phyloP scores from a whole-genome alignment of 2,329 filamentous ascomycete genomes.

The Coniella lustricola region DNA sequence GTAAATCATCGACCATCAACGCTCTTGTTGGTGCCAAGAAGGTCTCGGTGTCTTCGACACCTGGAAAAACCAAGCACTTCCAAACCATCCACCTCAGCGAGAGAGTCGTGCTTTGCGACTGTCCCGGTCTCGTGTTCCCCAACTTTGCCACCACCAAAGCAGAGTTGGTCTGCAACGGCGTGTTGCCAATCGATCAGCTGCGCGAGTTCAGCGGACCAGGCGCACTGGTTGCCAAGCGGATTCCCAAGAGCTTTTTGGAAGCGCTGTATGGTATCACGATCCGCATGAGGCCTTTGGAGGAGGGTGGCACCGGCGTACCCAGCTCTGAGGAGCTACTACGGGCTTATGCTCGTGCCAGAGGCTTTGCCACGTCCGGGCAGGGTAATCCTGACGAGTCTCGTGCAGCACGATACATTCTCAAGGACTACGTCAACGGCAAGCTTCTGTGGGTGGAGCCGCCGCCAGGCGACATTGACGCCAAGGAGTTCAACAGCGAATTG shows the following conservation, averaged over 20 bases:
- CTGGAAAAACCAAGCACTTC: constrained; percentile 98
- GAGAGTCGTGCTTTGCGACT: constrained; percentile 89
- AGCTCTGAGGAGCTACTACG: constrained; percentile 79
- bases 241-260: constrained; percentile 84
- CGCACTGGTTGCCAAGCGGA: constrained; percentile 72
- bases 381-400: constrained; percentile 91
- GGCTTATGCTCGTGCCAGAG: constrained; percentile 81
- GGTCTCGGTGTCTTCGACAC: constrained; percentile 93
- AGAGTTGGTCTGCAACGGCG: constrained; percentile 89
- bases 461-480: constrained; percentile 61
- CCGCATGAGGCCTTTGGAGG: constrained; percentile 69
- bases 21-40: constrained; percentile 97
- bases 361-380: constrained; percentile 81
- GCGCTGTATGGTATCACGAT: constrained; percentile 93
- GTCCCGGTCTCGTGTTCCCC: constrained; percentile 94
- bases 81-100: constrained; percentile 94
- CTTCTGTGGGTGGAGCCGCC: constrained; percentile 88
- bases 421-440: constrained; percentile 97
- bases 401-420: constrained; percentile 81
- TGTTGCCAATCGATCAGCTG: constrained; percentile 93
- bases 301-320: constrained; percentile 83
- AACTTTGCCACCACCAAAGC: constrained; percentile 97
- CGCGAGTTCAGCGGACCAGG: constrained; percentile 87
- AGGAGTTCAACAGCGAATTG: constrained; percentile 80
- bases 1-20: constrained; percentile 99